Base-by-base conservation (phyloP, 2,329 filamentous ascomycete species). In the Aspergillus candidus region DNA sequence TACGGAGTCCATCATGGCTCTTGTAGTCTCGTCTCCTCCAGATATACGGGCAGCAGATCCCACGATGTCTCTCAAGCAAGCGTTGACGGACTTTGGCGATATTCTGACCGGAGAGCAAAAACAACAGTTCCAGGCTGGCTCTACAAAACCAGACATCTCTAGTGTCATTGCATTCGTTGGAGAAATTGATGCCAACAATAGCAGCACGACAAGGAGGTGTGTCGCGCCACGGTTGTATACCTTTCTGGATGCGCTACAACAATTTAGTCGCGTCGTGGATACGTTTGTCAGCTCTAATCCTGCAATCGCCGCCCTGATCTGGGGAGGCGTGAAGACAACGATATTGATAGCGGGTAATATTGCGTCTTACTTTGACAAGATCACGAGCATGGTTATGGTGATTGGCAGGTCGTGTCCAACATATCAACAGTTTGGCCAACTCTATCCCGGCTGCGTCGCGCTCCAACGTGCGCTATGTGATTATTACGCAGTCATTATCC, bases 361-460 rank as follows among this genome's bases (percentile, higher is more conserved):
- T 22, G 32, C 50, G 6, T 53, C 55, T 15, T 57, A 53, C 35
- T 57, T 56, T 40, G 53, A 52, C 6, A 48, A 55, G 32, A 42
- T 57, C 14, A 54, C 51, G 4, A 46, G 31, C 11, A 36, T 57
- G 22, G 43, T 54, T 14, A 58, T 56, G 54, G 14, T 32, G 6
- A 46, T 57, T 11, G 55, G 55, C 10, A 44, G 45, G 17, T 36
- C 13, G n/a, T 48, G 46, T 27, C 52, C 55, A 11, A 47, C 42
- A 8, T 53, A 44, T 18, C 44, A 52, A 35, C 22, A 53, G 27
- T 54, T 53, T 45, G 53, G 48, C 11, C 22, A 35, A 15, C 41
- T 57, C n/a, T 54, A 56, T 33, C 42, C 40, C 17, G 41, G 33
- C 14, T 45, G 46, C 36, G 11, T 46, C 11, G 45, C 40, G n/a